Conservation (phyloP, 2,329 filamentous ascomycete genomes). For the Trichoderma brevicompactum region DNA sequence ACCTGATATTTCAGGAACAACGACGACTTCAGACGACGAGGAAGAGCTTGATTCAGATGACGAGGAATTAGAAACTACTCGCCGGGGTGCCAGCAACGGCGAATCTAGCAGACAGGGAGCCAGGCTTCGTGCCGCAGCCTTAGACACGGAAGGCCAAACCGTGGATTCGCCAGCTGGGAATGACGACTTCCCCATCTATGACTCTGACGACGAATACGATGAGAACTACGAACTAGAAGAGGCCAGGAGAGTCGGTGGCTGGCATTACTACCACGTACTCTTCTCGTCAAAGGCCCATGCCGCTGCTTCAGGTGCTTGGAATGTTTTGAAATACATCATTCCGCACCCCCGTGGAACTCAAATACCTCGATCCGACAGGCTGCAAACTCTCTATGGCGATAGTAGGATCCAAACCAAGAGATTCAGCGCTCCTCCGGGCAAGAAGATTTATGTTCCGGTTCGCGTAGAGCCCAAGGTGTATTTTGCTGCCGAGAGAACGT, state of each 20-base stretch:
- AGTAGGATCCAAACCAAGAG: slow-evolving; percentile 60
- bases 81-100: slow-evolving; percentile 36
- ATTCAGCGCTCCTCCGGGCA: slow-evolving; percentile 77
- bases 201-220: slow-evolving; percentile 79
- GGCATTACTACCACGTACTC: slow-evolving; percentile 71
- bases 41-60: slow-evolving; percentile 72
- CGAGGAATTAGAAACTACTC: slow-evolving; percentile 48
- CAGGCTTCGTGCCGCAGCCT: slow-evolving; percentile 49
- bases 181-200: slow-evolving; percentile 85
- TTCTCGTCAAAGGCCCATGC: slow-evolving; percentile 51
- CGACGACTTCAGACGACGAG: slow-evolving; percentile 78
- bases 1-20: slow-evolving; percentile 72
- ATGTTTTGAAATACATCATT: slow-evolving; percentile 54
- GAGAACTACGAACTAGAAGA: slow-evolving; percentile 76
- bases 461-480: slow-evolving; percentile 97
- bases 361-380: slow-evolving; percentile 62
- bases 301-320: slow-evolving; percentile 49
- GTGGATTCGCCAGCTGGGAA: slow-evolving; percentile 61
- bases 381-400: slow-evolving; percentile 57
- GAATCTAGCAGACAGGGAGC: slow-evolving; percentile 47
- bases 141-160: slow-evolving; percentile 84
- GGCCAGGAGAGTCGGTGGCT: slow-evolving; percentile 75
- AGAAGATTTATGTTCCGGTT: slow-evolving; percentile 94
- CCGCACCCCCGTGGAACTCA: slow-evolving; percentile 60
- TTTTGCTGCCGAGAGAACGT: slow-evolving; percentile 94